phyloP scores from a whole-genome alignment of 768 basidiomycete genomes.

The Termitomyces sp. region DNA sequence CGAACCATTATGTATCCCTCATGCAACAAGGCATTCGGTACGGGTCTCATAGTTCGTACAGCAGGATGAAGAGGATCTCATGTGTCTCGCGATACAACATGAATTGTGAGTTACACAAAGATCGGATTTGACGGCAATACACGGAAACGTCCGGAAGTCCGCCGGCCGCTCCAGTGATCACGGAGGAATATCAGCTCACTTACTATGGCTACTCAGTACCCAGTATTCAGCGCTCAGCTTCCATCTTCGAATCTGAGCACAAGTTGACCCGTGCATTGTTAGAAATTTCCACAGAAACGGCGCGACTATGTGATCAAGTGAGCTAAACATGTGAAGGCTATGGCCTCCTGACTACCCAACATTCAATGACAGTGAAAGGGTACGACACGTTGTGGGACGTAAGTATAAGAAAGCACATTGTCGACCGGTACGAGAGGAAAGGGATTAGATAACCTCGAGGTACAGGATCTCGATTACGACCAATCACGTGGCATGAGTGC shows the following conservation, averaged over 20 bases:
- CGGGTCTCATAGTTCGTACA: constrained; percentile 3
- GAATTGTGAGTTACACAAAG: not conserved
- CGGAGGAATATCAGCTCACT: constrained; percentile 15
- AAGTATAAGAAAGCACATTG: not conserved
- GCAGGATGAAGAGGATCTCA: not conserved
- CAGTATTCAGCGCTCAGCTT: too few relatives aligned
- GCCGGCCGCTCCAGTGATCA: constrained; percentile 14
- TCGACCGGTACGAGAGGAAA: not conserved
- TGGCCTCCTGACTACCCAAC: not conserved
- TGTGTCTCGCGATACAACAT: not conserved
- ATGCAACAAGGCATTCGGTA: not conserved
- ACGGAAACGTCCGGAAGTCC: constrained; percentile 14
- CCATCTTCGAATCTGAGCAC: constrained; percentile 9
- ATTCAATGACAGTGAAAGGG: not conserved
- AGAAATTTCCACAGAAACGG: constrained; percentile 14
- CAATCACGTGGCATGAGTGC: constrained; percentile 17
- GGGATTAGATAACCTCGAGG: constrained; percentile 1
- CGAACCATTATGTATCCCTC: not conserved
- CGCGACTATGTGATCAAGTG: constrained; percentile 1
- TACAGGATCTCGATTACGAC: constrained; percentile 15
- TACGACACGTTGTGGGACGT: not conserved
- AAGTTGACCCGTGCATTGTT: constrained; percentile 5
- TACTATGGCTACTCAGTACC: not conserved
- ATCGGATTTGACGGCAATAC: constrained; percentile 2
- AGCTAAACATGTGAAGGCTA: not conserved